Evolutionary conservation across 352 stramenopile species (phyloP).

Genomic region (Blastocystis sp.): DNA sequence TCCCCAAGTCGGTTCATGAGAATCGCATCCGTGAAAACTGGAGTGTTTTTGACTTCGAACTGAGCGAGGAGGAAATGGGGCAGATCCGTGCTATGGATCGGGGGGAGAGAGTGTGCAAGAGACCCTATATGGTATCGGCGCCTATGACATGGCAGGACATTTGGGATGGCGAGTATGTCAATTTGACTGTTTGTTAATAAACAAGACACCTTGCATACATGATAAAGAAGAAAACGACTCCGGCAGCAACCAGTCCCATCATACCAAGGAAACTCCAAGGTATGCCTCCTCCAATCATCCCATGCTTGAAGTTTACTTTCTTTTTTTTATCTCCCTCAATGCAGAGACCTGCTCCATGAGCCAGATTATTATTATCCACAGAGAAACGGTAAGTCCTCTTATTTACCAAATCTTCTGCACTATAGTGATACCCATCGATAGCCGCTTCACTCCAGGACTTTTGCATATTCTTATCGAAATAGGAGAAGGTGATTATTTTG

Average conservation of each 20-base stretch:
- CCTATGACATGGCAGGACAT: neutral
- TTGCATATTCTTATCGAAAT: neutral
- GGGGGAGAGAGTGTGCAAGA: neutral
- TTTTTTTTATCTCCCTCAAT: neutral
- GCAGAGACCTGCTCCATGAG: neutral
- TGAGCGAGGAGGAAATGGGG: constrained; percentile 70
- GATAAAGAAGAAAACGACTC: neutral
- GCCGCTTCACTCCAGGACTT: neutral
- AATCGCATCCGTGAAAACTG: constrained; percentile 70
- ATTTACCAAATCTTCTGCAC: neutral
- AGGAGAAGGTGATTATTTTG: neutral
- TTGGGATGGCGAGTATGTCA: neutral
- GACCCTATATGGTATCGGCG: neutral
- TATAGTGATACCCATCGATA: neutral
- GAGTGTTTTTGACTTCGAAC: constrained; percentile 67
- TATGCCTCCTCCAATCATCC: neutral
- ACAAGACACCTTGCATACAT: neutral
- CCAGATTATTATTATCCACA: neutral
- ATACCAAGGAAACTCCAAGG: neutral
- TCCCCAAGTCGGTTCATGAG: constrained; percentile 68
- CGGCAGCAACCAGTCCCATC: neutral
- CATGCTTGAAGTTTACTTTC: neutral
- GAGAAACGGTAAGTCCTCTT: neutral
- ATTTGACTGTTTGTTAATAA: constrained; percentile 2
- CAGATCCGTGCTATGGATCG: constrained; percentile 69